A percentile compares a stretch with the other conserved stretches of the same genome.
Conservation (phyloP, 441 rosid species). For the Daphne laureola region DNA sequence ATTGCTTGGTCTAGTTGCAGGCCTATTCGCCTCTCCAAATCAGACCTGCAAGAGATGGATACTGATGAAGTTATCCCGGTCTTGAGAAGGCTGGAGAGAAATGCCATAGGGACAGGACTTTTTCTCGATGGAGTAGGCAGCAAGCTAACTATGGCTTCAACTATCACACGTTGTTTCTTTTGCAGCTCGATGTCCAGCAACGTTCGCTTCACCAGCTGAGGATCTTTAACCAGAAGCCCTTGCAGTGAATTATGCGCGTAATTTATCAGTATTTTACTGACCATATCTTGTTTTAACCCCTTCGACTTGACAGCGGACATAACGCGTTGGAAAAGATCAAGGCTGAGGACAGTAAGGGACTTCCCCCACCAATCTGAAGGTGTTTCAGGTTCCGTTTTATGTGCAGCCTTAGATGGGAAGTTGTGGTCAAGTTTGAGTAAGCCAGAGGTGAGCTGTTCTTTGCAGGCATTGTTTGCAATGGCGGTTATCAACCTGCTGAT, state of each 20-base stretch:
- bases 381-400: conserved; percentile 58
- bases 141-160: conserved; percentile 67
- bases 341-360: conserved; percentile 56
- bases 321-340: conserved; percentile 81
- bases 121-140: conserved; percentile 85
- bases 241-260: conserved; percentile 78
- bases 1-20: conserved; percentile 93
- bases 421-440: conserved; percentile 74
- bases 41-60: conserved; percentile 60
- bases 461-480: conserved; percentile 83
- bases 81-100: conserved; percentile 82
- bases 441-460: conserved; percentile 92
- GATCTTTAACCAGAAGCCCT: conserved; percentile 54
- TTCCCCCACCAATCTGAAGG: conserved; percentile 96
- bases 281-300: conserved; percentile 91
- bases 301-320: conserved; percentile 72
- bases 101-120: conserved; percentile 80
- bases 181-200: conserved; percentile 47
- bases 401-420: conserved; percentile 31
- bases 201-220: conserved; percentile 52
- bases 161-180: conserved; percentile 66
- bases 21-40: conserved; percentile 82
- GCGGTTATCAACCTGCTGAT: conserved; percentile 56
- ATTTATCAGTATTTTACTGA: conserved; percentile 81
- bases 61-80: conserved; percentile 58